Evolutionary conservation across 225 moss, liverwort and hornwort genomes (phyloP).

Genomic region (Sphagnum contortum): DNA sequence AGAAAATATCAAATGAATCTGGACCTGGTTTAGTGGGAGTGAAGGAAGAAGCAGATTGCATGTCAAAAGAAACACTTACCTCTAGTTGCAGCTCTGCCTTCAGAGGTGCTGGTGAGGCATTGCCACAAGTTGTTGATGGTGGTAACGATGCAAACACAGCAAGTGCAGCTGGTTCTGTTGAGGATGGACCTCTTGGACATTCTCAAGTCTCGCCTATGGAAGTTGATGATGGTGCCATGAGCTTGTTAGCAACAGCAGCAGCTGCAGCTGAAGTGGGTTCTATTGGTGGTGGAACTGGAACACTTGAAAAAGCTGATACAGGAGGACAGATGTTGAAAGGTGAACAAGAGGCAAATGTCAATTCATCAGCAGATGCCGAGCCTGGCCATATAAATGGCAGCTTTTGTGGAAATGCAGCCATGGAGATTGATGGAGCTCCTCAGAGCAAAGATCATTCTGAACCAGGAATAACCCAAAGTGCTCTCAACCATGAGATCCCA

Average conservation of each 20-base stretch:
- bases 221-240: slow-evolving; percentile 72
- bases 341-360: slow-evolving; percentile 10
- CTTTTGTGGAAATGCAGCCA: slow-evolving; percentile 23
- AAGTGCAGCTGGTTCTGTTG: slow-evolving; percentile 12
- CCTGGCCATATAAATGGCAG: slow-evolving; percentile 10
- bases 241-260: slow-evolving; percentile 77
- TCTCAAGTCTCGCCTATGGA: slow-evolving; percentile 51
- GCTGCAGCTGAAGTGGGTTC: slow-evolving; percentile 68
- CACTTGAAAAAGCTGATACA: slow-evolving; percentile 4
- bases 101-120: too few species aligned
- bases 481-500: slow-evolving; percentile 12
- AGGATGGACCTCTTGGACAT: slow-evolving; percentile 24
- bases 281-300: slow-evolving; percentile 22
- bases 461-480: slow-evolving; percentile 17
- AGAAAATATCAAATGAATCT: slow-evolving; percentile 12
- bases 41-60: slow-evolving; percentile 4
- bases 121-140: background rate
- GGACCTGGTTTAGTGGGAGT: slow-evolving; percentile 8
- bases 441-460: slow-evolving; percentile 40
- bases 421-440: slow-evolving; percentile 23
- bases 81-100: background rate
- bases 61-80: slow-evolving; percentile 3
- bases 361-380: slow-evolving; percentile 14
- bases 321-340: background rate
- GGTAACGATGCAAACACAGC: slow-evolving; percentile 9